Percentiles rank a stretch among this genome's conserved stretches.
Evolutionary conservation across 129 eudicot genomes (phyloP).

Genomic region (Arctium lappa): DNA sequence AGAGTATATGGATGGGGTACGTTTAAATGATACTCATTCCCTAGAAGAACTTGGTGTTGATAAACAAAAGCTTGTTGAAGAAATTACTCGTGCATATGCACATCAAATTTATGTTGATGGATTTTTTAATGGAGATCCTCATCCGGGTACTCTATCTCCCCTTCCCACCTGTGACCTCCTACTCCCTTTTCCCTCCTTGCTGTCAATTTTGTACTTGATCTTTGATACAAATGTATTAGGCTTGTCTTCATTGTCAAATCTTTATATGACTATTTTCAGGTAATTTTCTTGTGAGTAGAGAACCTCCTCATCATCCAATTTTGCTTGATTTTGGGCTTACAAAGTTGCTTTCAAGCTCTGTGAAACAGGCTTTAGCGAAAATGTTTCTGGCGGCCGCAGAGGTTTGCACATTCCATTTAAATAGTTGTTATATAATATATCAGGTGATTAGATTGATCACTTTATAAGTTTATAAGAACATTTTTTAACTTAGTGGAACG

Average conservation of each 20-base stretch:
- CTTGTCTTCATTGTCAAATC: slow-evolving; percentile 5
- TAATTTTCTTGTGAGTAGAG: slow-evolving; percentile 98
- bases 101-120: slow-evolving; percentile 99
- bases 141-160: slow-evolving; percentile 67
- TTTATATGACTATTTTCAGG: slow-evolving; percentile 45
- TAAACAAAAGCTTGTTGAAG: slow-evolving; percentile 95
- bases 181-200: background rate
- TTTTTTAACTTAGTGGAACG: background rate
- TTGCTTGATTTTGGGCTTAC: slow-evolving; percentile 98
- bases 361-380: slow-evolving; percentile 93
- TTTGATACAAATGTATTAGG: background rate
- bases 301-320: slow-evolving; percentile 88
- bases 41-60: slow-evolving; percentile 78
- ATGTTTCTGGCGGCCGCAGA: slow-evolving; percentile 99
- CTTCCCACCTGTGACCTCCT: slow-evolving; percentile 4
- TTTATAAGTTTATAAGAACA: background rate
- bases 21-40: slow-evolving; percentile 74
- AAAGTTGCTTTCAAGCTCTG: slow-evolving; percentile 65
- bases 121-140: slow-evolving; percentile 98
- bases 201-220: background rate
- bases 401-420: slow-evolving; percentile 47
- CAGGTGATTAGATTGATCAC: background rate
- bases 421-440: background rate
- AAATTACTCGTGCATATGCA: slow-evolving; percentile 98
- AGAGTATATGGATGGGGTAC: slow-evolving; percentile 96